Evolutionary conservation across 148 eudicot genomes (phyloP), one percentile per base, ranked within the genome.

Genomic region (Camellia sinensis): DNA sequence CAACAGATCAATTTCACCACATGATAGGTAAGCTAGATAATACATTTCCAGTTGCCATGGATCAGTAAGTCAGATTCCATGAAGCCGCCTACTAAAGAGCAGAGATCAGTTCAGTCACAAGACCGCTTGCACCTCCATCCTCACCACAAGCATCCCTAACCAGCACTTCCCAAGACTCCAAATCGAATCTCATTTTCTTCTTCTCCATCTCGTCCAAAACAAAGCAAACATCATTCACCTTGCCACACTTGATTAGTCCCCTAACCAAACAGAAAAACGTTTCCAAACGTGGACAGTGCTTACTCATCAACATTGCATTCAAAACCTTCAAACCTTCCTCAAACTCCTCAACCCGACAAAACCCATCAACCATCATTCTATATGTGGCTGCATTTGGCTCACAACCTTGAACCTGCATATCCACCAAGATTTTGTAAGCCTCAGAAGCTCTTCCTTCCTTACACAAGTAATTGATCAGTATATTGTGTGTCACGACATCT

Each of bases 281-380:
- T 73, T 92, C 37, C 37, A 29, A 29, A 29, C 37, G 37, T 4
- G 98, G 97, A 82, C 78, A 85, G 78, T 96, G 99, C 56, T 84
- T 87, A 80, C 37, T 88, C 78, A 80, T 73, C 71, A 96, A 64
- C 98, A 92, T 96, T 21, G 87, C 93, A 83, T 88, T 87, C 54
- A 96, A 86, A 69, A 96, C 86, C 83, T 91, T 87, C 75, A 90
- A 76, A 79, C 88, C 91, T 68, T 86, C 86, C 72, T 85, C 91
- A 79, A 86, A 93, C 46, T 93, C 91, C 59, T 85, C 89, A 7
- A 75, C 79, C 65, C 50, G 84, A 84, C 91, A 87, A 85, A 96
- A 92, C 46, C 95, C 97, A 87, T 96, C 98, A 73, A 92, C 90
- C 87, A 94, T 80, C 92, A 81, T 93, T 82, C 99, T 91, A 78